These are phyloP conservation scores for Haematococcus sp. DNA, from an alignment of 139 green algal genomes.

Conservation along the genomic window DNA sequence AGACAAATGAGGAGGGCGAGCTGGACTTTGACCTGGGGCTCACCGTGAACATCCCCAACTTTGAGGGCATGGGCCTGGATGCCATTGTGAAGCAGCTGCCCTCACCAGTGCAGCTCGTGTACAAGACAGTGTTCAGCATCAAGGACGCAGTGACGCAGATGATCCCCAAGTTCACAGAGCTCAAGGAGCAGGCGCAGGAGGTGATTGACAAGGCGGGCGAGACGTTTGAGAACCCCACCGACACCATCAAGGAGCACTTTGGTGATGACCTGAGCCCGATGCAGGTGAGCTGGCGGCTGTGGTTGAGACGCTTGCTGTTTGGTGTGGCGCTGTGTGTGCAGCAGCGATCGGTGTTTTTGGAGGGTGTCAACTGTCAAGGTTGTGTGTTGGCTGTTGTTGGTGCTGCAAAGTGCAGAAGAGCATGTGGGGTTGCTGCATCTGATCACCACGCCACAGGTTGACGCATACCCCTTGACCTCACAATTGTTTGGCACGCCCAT, in stretches of 20 bases:
- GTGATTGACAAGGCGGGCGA: not conserved
- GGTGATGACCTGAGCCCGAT: no score
- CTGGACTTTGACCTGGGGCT: conserved; percentile 5
- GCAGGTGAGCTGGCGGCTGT: no score
- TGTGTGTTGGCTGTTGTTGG: no score
- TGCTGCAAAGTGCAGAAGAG: no score
- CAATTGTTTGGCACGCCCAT: no score
- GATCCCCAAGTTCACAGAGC: not conserved
- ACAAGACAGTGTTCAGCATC: conserved; percentile 6
- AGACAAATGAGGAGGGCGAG: not conserved
- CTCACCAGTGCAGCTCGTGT: not conserved
- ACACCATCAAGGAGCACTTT: not conserved
- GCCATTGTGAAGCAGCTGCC: not conserved
- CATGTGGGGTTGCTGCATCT: no score
- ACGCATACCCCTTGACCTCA: no score
- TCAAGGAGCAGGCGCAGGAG: not conserved
- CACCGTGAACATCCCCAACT: not conserved
- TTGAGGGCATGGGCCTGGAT: not conserved
- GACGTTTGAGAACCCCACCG: not conserved
- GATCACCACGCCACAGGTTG: no score
- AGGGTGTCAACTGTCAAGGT: no score
- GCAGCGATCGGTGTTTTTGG: no score
- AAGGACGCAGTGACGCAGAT: not conserved
- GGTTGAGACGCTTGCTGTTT: no score
- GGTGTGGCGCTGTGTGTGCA: no score